Base-by-base conservation (phyloP, 208 protist species). In the Leptomonas pyrrhocoris region DNA sequence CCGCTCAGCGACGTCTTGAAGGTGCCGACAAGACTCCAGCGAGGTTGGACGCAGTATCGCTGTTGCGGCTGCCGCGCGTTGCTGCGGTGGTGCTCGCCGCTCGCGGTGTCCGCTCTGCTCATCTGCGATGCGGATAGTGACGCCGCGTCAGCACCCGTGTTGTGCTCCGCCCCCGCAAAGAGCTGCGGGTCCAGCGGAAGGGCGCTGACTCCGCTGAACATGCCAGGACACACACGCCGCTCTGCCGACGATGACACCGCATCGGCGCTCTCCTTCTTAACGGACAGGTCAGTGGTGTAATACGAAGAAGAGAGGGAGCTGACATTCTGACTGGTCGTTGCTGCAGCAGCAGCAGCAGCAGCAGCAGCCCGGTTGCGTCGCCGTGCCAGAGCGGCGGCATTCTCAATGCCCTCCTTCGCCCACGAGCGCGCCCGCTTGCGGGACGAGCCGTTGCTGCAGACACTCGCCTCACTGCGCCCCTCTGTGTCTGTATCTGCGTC, bases 11-110 rank as follows among this genome's bases (percentile, higher is more conserved):
- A 71, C 19, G 82, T 88, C 73, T 93, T 95, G 68, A 92, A 95
- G 28, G 90, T 93, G 4, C 90, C 90, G 18, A 96, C 81, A 27
- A 96, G 80, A 64, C 80, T 88, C 88, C 90, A 96, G 25, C 84
- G 62, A 16, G 90, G 90, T 3, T 64, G 84, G 34, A 80, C 76
- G 73, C 88, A 89, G 51, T 80, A 80, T 13, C 83, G 80, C 30
- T 71, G 55, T 53, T 71, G 72, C 36, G 50, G 61, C 38, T 25
- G 60, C 15, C 9, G 45, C 59, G 31, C 31, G 27, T 2, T n/a
- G 31, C 48, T 23, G 21, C 48, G n/a, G n/a, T n/a, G n/a, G n/a
- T n/a, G n/a, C n/a, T n/a, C 7, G 11, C 21, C 21, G 3, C 3
- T 53, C 13, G 12, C 21, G 25, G 7, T 30, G 30, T 31, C 36